These are phyloP conservation scores for Candida xyloterini DNA, from an alignment of 805 yeast species.

Conservation along the genomic window DNA sequence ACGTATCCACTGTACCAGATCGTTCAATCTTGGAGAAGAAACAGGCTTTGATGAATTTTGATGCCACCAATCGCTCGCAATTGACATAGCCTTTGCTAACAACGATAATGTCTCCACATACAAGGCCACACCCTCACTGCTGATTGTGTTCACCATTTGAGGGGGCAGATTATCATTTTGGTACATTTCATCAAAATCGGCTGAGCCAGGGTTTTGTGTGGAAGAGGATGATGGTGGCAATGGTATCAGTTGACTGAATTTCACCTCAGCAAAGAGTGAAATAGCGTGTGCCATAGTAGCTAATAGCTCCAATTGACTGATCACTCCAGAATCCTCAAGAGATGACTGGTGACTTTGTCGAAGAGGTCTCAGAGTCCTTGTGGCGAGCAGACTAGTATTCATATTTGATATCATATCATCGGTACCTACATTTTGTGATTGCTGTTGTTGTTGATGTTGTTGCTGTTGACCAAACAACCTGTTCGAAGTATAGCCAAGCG, in stretches of 20 bases:
- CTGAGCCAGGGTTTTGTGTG: constrained; percentile 7
- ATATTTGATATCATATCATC: constrained; percentile 19
- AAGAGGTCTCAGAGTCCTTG: constrained; percentile 25
- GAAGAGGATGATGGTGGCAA: constrained; percentile 51
- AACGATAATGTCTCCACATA: constrained; percentile 82
- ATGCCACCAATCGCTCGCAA: constrained; percentile 91
- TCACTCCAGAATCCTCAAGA: constrained; percentile 37
- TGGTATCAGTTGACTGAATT: constrained; percentile 81
- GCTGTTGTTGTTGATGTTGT: constrained; percentile 13
- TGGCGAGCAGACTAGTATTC: constrained; percentile 14
- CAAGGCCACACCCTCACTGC: constrained; percentile 83
- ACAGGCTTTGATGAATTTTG: constrained; percentile 34
- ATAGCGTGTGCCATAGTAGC: constrained; percentile 92
- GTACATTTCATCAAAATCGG: constrained; percentile 25
- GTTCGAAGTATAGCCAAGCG: constrained; percentile 83
- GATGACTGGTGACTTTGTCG: constrained; percentile 23
- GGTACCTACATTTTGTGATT: constrained; percentile 8
- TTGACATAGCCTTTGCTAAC: constrained; percentile 79
- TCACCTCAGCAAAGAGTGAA: constrained; percentile 84
- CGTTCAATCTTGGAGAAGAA: constrained; percentile 50
- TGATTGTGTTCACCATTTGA: constrained; percentile 51
- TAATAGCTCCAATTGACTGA: constrained; percentile 58
- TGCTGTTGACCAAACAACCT: constrained; percentile 66
- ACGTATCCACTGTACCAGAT: constrained; percentile 87
- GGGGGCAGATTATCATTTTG: constrained; percentile 52